Conservation (phyloP, 1,139 yeast genomes). For the Hansenula lynferdii region DNA sequence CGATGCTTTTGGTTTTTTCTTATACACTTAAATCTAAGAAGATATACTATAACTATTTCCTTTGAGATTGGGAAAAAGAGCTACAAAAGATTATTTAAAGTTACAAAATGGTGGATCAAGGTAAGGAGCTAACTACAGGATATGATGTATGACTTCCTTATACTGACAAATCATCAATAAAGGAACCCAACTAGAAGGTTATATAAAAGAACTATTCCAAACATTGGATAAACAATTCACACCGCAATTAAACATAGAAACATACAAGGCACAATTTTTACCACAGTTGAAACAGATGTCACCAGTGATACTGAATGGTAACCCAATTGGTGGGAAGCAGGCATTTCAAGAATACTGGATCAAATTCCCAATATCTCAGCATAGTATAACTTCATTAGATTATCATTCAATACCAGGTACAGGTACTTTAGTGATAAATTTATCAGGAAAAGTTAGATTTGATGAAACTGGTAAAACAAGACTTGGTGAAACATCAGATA, state of each 20-base stretch:
- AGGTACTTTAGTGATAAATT: constrained; percentile 46
- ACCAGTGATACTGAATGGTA: constrained; percentile 58
- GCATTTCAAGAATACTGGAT: constrained; percentile 67
- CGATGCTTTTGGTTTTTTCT: too few relatives aligned
- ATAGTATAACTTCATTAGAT: constrained; percentile 57
- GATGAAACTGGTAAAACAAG: constrained; percentile 70
- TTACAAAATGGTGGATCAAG: constrained; percentile 15
- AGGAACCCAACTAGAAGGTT: constrained; percentile 20
- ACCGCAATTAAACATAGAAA: constrained; percentile 33
- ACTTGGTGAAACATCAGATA: constrained; percentile 55
- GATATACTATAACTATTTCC: too few relatives aligned
- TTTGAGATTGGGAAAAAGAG: too few relatives aligned
- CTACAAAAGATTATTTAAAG: too few relatives aligned
- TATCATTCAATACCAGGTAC: constrained; percentile 71
- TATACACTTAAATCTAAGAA: too few relatives aligned
- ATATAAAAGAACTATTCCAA: constrained; percentile 24
- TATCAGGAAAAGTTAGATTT: constrained; percentile 63
- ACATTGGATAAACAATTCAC: constrained; percentile 32
- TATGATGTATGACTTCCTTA: background rate
- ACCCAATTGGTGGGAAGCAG: constrained; percentile 54
- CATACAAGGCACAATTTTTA: constrained; percentile 43
- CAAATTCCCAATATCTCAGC: constrained; percentile 55
- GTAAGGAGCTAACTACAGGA: constrained; percentile 1
- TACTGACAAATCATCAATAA: background rate
- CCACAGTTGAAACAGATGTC: constrained; percentile 40